Evolutionary conservation across 2,329 filamentous ascomycete genomes (phyloP).

Genomic region (Trichoderma simmonsii): DNA sequence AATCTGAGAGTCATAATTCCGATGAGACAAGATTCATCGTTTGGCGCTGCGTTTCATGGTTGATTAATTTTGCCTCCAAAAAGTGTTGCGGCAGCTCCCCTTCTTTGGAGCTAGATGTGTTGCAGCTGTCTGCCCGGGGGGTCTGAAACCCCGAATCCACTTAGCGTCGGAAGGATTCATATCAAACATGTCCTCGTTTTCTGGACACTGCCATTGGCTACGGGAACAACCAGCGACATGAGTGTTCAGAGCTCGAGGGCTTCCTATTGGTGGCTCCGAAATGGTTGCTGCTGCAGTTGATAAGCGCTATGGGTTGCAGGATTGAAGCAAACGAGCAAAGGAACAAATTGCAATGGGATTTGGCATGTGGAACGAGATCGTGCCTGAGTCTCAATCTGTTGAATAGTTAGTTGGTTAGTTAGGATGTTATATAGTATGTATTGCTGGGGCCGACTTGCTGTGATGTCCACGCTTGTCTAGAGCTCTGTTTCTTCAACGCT

Average conservation of each 20-base stretch:
- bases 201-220: not conserved
- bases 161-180: not conserved
- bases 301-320: not conserved
- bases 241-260: not conserved
- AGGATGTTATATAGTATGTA: not conserved
- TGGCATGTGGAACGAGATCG: not conserved
- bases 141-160: conserved; percentile 4
- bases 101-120: not conserved
- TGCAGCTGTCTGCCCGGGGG: not conserved
- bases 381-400: not conserved
- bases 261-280: not conserved
- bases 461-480: conserved; percentile 19
- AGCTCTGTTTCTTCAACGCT: conserved; percentile 33
- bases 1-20: not conserved
- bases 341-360: not conserved
- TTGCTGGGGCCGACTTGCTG: not conserved
- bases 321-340: not conserved
- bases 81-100: not conserved
- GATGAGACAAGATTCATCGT: not conserved
- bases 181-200: not conserved
- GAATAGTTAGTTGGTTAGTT: not conserved
- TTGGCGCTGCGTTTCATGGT: not conserved
- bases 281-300: not conserved
- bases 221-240: not conserved
- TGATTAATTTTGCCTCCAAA: not conserved